Base-by-base conservation (phyloP, 2,329 filamentous ascomycete species). In the Ophiostoma sp. region DNA sequence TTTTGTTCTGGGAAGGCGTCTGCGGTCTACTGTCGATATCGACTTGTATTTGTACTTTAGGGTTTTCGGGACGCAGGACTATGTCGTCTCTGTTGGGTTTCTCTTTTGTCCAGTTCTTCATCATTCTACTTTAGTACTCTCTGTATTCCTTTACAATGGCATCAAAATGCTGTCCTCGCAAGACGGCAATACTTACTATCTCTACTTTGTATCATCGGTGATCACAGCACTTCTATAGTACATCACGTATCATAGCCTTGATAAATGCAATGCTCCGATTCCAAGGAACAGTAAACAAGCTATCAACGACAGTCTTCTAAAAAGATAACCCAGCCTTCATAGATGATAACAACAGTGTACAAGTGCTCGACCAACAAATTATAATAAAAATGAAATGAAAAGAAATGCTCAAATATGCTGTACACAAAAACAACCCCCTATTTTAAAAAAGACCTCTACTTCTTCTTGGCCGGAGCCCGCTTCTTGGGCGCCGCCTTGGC, bases 391-490 rank as follows among this genome's bases (percentile, higher is more conserved):
- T 2, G 6, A 7, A 48, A 48, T 4, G 1, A 23, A 57, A 23
- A 11, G 23, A 57, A 57, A 57, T 57, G 52, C 52, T 27, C 52
- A 57, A 57, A 57, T 57, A 57, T 27, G 52, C 52, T 57, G 27
- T 62, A 35, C 27, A 20, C 15, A 31, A 33, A 52, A 17, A 17
- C 27, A 52, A 52, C 6, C 44, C 39, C 27, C 23, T n/a, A 57
- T 31, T 6, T 20, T 4, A 4, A 31, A 48, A 60, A 39, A 57
- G 8, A 23, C 23, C 54, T 15, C 23, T 62, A 62, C 57, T 62
- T 62, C 57, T 62, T 62, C 57, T 62, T 62, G 11, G 33, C 35
- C 8, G 62, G 20, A 3, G n/a, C 81, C 8, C 85, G 84, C 68
- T 69, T 69, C 41, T 68, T 67, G 39, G 67, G 31, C 13, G 65